A percentile compares a stretch with the other conserved stretches of the same genome.
Conservation (phyloP, 1,284 basidiomycete species). For the Xerocomus minutiporus region DNA sequence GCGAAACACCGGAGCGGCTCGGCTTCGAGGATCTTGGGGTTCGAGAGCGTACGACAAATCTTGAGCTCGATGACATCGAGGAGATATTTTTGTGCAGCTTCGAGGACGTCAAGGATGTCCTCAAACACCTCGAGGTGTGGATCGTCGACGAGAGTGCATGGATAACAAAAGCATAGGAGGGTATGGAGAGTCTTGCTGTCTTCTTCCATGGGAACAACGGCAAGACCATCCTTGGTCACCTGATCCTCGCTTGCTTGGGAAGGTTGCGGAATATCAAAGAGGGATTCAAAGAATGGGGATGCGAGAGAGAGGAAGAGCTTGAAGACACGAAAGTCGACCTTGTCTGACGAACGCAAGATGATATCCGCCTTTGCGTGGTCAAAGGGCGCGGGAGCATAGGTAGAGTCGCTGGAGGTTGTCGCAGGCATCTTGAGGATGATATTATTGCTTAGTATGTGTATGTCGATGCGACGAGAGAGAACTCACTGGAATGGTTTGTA, state of each 20-base stretch:
- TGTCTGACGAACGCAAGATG: constrained; percentile 42
- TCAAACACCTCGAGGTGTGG: constrained; percentile 12
- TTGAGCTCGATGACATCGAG: constrained; percentile 13
- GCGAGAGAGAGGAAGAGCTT: constrained; percentile 28
- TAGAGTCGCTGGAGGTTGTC: no score
- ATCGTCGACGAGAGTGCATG: constrained; percentile 20
- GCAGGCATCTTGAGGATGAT: no score
- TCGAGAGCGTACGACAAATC: constrained; percentile 4
- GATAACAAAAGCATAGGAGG: constrained; percentile 24
- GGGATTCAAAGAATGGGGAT: constrained; percentile 40
- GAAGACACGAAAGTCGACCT: constrained; percentile 34
- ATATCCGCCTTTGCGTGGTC: constrained; percentile 18
- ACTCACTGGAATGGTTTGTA: no score
- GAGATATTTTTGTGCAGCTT: constrained; percentile 18
- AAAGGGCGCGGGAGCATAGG: constrained; percentile 19
- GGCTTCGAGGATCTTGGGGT: constrained; percentile 11
- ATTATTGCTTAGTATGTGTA: no score
- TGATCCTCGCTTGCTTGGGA: constrained; percentile 4
- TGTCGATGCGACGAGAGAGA: no score
- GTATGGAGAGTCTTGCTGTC: constrained; percentile 11
- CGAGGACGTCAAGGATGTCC: constrained; percentile 8
- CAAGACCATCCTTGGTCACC: constrained; percentile 16
- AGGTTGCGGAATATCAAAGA: constrained; percentile 42
- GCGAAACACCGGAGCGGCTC: constrained; percentile 22
- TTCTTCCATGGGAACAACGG: constrained; percentile 16